Percentiles rank a stretch among this genome's conserved stretches.
These are phyloP conservation scores for Verticillium albo-atrum DNA, from an alignment of 2,329 filamentous ascomycete genomes.

Conservation along the genomic window DNA sequence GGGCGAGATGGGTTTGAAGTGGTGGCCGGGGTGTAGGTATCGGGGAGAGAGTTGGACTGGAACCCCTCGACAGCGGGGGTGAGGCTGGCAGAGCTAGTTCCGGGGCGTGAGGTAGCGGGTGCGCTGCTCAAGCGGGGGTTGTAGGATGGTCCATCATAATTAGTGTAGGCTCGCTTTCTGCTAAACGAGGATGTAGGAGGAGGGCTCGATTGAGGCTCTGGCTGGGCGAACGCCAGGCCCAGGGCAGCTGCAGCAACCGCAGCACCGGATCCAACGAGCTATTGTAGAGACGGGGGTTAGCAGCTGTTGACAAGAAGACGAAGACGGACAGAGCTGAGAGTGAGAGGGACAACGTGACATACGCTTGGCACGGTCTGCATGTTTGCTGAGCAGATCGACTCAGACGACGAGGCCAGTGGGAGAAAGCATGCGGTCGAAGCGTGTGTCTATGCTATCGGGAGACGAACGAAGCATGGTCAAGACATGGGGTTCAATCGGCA, in stretches of 20 bases:
- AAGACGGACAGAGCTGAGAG: slow-evolving; percentile 11
- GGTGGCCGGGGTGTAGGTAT: slow-evolving; percentile 9
- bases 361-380: slow-evolving; percentile 52
- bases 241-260: slow-evolving; percentile 56
- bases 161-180: slow-evolving; percentile 7
- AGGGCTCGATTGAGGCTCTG: slow-evolving; percentile 30
- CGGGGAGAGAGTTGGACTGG: slow-evolving; percentile 13
- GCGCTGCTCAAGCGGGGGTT: slow-evolving; percentile 17
- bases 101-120: slow-evolving; percentile 33
- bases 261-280: slow-evolving; percentile 60
- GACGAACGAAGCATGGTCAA: slow-evolving; percentile 14
- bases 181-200: slow-evolving; percentile 12
- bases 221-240: slow-evolving; percentile 56
- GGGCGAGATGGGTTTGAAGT: slow-evolving; percentile 21
- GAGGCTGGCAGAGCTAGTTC: slow-evolving; percentile 34
- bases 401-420: slow-evolving; percentile 17
- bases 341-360: slow-evolving; percentile 21
- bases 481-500: slow-evolving; percentile 12
- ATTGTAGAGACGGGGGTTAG: slow-evolving; percentile 3
- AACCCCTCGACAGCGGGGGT: slow-evolving; percentile 22
- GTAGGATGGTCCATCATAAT: slow-evolving; percentile 19
- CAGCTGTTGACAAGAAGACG: not conserved
- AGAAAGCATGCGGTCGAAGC: slow-evolving; percentile 11
- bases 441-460: slow-evolving; percentile 8
- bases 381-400: slow-evolving; percentile 35